Evolutionary conservation across 192 early-diverging fungal genomes (phyloP), one percentile per base, ranked within the genome.

Genomic region (Podochytrium sp.): DNA sequence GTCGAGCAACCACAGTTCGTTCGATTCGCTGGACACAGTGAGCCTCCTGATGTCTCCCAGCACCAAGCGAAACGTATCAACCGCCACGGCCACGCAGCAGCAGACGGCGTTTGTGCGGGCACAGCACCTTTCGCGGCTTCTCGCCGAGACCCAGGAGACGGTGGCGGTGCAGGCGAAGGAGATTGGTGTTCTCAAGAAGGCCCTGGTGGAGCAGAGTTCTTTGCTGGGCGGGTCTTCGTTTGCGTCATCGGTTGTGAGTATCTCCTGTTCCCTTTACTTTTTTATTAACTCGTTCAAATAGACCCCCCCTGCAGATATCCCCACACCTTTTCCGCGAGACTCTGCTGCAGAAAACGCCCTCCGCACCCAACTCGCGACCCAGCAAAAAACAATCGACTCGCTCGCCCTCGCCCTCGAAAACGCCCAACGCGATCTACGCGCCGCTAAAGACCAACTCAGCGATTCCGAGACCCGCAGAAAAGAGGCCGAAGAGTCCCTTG

Each of bases 41-140:
- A n/a, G n/a, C n/a, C n/a, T n/a, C n/a, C n/a, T n/a, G n/a, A n/a
- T n/a, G n/a, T n/a, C n/a, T n/a, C n/a, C n/a, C n/a, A n/a, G n/a
- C n/a, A n/a, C n/a, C n/a, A n/a, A n/a, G n/a, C n/a, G n/a, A n/a
- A n/a, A n/a, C n/a, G n/a, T n/a, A n/a, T n/a, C n/a, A n/a, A n/a
- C n/a, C n/a, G n/a, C n/a, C n/a, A n/a, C n/a, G n/a, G n/a, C n/a
- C n/a, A n/a, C n/a, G n/a, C n/a, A n/a, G n/a, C n/a, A n/a, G n/a
- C n/a, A n/a, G n/a, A n/a, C n/a, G n/a, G n/a, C n/a, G n/a, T n/a
- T n/a, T n/a, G n/a, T n/a, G n/a, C n/a, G n/a, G n/a, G n/a, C n/a
- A n/a, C 70, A 72, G 57, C 70, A 72, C 40, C 40, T 72, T 6
- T 23, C 70, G 39, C 23, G 40, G 27, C 40, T 72, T 1, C 70